Base-by-base conservation (phyloP, 306 rosid genomes). In the Lupinus albus region DNA sequence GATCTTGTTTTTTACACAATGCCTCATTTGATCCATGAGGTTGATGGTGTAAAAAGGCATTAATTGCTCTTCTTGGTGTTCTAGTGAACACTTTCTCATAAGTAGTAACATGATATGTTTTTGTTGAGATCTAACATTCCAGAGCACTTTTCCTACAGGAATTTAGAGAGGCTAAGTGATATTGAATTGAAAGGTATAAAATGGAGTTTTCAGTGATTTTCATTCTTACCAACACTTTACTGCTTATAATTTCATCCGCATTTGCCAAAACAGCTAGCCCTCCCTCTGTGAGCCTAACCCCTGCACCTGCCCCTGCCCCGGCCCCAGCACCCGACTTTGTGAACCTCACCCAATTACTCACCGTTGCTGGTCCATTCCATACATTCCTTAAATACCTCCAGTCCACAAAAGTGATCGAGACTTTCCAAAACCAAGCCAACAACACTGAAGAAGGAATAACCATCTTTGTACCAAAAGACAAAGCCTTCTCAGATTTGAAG, bases 231-330 rank as follows among this genome's bases (percentile, higher is more conserved):
- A 71, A 69, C 75, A 61, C 74, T 25, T 14, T 86, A 64, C 72
- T 89, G 73, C 86, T 82, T 20, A 57, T 88, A 11, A 76, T 78
- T 18, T 79, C 92, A 39, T 25, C 88, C 16, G 79, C 91, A 73
- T 77, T 70, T 68, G 97, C 89, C 59, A 87, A 84, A 85, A 83
- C 85, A 17, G 84, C 84, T 5, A 76, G 75, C 32, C 82, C 91
- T 30, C 92, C 87, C 4, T 1, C 85, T 2, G 21, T 64, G 13
- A 84, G 67, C 80, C 95, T 86, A 11, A 89, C 98, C 32, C 95
- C 91, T 3, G 96, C 99, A 1, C 99, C 99, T 0, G 97, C 98
- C 32, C 95, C 91, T 3, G 96, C 99, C 0, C 99, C 99, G 0
- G 97, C 99, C 0, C 99, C 99, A 0, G 91, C 92, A 3, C 91